Percentiles rank a stretch among this genome's conserved stretches.
phyloP scores from a whole-genome alignment of 1,284 basidiomycete genomes.

The Dichomitus squalens region DNA sequence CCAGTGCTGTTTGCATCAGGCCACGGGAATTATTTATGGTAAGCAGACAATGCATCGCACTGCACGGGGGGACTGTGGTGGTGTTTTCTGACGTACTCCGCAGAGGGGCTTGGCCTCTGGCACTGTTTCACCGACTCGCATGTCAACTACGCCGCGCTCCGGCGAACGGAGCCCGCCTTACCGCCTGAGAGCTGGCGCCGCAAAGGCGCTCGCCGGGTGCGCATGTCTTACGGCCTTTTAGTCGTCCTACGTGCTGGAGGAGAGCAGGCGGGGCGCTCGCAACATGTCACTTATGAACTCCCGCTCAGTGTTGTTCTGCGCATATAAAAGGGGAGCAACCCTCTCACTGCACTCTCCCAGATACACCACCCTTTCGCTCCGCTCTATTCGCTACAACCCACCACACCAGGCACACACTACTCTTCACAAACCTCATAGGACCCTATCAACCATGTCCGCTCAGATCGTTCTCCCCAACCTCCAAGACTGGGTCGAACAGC shows the following conservation, averaged over 20 bases:
- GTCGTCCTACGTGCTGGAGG: no score
- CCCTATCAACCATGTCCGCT: conserved; percentile 21
- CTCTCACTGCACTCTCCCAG: background rate
- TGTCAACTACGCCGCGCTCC: background rate
- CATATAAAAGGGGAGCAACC: background rate
- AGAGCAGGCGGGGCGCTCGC: background rate
- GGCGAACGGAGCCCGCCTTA: background rate
- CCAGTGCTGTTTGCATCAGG: no score
- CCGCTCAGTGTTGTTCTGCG: background rate
- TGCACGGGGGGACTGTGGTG: no score
- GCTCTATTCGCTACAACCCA: background rate
- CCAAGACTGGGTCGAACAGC: conserved; percentile 37
- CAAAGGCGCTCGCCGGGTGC: background rate
- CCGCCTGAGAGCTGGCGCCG: background rate
- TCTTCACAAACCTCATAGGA: background rate
- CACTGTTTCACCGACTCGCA: background rate
- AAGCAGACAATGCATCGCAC: no score
- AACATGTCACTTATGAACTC: no score
- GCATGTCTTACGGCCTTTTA: background rate
- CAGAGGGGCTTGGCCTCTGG: background rate
- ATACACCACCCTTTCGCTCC: no score
- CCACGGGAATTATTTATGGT: no score
- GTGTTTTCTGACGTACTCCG: background rate
- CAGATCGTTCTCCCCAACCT: conserved; percentile 37
- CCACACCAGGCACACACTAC: background rate